Conservation (phyloP, 371 early-diverging fungal species). For the Mortierella sp. region DNA sequence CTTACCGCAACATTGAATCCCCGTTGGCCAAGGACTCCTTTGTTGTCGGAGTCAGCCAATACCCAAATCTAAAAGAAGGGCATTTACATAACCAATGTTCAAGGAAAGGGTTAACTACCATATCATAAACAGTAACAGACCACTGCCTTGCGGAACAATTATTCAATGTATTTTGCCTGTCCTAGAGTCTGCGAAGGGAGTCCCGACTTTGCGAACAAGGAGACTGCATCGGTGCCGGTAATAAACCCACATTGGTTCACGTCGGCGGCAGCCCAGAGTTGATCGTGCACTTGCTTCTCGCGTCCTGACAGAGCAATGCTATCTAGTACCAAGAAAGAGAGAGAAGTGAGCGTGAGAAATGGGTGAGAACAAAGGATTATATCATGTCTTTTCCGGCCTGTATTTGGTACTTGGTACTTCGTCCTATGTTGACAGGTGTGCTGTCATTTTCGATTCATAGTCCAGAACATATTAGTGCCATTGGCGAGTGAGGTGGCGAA, state of each 20-base stretch:
- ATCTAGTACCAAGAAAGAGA: slow-evolving; percentile 10
- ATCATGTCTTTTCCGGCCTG: no score
- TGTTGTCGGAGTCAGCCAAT: slow-evolving; percentile 80
- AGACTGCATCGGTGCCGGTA: slow-evolving; percentile 81
- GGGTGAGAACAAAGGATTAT: no score
- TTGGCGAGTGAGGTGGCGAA: no score
- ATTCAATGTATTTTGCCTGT: slow-evolving; percentile 65
- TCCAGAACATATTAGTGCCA: no score
- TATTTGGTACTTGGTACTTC: no score
- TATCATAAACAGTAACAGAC: not conserved
- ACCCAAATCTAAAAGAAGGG: slow-evolving; percentile 79
- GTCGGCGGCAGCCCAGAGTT: slow-evolving; percentile 81
- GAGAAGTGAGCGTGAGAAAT: not conserved
- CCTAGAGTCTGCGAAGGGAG: slow-evolving; percentile 75
- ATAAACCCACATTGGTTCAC: slow-evolving; percentile 75
- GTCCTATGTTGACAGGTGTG: not conserved
- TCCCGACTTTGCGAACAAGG: slow-evolving; percentile 84
- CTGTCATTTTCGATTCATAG: no score
- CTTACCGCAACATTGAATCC: slow-evolving; percentile 89
- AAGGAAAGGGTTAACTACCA: not conserved
- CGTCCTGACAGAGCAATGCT: slow-evolving; percentile 63
- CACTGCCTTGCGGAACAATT: not conserved
- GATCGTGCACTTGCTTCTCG: slow-evolving; percentile 76
- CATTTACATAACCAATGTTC: not conserved
- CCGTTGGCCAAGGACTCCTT: slow-evolving; percentile 79